Base-by-base conservation (phyloP, 352 stramenopile genomes). In the Phytopythium boreale region DNA sequence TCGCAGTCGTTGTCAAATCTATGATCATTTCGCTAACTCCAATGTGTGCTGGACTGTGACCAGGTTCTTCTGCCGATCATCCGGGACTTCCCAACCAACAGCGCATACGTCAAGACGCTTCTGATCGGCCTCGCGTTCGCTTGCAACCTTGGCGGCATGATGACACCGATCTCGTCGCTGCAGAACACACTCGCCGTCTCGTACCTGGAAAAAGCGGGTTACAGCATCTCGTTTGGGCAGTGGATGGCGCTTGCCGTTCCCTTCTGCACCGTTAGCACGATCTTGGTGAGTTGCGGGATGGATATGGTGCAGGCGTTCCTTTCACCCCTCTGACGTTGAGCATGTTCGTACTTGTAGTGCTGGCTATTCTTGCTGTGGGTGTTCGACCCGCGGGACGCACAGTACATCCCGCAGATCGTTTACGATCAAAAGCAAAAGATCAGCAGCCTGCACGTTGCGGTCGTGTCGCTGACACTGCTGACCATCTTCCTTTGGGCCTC, bases 71-170 rank as follows among this genome's bases (percentile, higher is more conserved):
- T 96, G 11, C 88, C 88, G n/a, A 96, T 96, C 62, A 96, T 96
- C 53, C 80, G 88, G 0, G 88, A 96, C 65, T 96, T 96, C 63
- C 82, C 85, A 5, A 92, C 74, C 10, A 77, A 93, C 65, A 95
- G 86, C 67, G 77, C 75, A 9, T 96, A 94, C 64, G 91, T 94
- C 41, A 97, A 97, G 74, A 95, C 91, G 9, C 77, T 98, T 60
- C 76, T 98, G 27, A 92, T 98, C 50, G 92, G 92, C 1, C 77
- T 98, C 29, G 90, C 92, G n/a, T 98, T 97, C 57, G 90, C 92
- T 1, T 98, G 92, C 69, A 98, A 98, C 65, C 73, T 98, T 20
- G 91, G 92, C 36, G 92, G 91, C 34, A 98, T 98, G 92, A 96
- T 98, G 85, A 97, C 92, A 20, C 92, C 92, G 1, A 98, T 98